Conservation (phyloP, 768 basidiomycete species). For the Podaxis sp. region DNA sequence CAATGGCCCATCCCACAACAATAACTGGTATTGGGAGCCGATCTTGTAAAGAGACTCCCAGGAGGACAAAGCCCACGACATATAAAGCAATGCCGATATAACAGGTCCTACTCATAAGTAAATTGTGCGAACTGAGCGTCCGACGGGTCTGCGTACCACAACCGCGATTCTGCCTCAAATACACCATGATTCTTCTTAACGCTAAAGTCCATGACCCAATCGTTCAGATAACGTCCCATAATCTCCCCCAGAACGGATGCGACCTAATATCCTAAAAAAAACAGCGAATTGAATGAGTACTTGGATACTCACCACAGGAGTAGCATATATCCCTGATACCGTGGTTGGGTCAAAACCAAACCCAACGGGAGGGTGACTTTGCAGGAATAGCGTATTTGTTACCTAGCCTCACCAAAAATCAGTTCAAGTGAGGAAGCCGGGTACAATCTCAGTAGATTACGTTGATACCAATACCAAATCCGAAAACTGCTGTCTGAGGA, state of each 20-base stretch:
- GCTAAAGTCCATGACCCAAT: conserved; percentile 46
- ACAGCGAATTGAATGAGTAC: background rate
- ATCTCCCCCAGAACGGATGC: conserved; percentile 54
- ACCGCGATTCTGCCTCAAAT: conserved; percentile 59
- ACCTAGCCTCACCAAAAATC: conserved; percentile 35
- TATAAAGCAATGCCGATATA: conserved; percentile 63
- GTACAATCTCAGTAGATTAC: conserved; percentile 26
- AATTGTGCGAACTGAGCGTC: background rate
- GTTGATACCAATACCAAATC: conserved; percentile 65
- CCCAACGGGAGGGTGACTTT: conserved; percentile 52
- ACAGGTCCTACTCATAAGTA: conserved; percentile 43
- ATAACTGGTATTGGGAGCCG: conserved; percentile 52
- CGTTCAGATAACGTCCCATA: conserved; percentile 52
- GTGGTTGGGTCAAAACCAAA: conserved; percentile 50
- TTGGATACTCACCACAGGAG: conserved; percentile 45
- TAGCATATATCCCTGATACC: conserved; percentile 54
- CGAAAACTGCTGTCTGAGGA: conserved; percentile 52
- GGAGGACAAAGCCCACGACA: conserved; percentile 57
- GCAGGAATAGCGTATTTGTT: conserved; percentile 67
- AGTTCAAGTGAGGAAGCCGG: background rate
- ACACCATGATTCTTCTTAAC: conserved; percentile 54
- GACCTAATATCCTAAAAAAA: conserved; percentile 31
- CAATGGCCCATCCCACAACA: conserved; percentile 69
- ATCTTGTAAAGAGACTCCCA: conserved; percentile 56
- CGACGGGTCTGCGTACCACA: conserved; percentile 42